Conservation (phyloP, 495 filamentous ascomycete species). For the Astrothelium subdiscretum region DNA sequence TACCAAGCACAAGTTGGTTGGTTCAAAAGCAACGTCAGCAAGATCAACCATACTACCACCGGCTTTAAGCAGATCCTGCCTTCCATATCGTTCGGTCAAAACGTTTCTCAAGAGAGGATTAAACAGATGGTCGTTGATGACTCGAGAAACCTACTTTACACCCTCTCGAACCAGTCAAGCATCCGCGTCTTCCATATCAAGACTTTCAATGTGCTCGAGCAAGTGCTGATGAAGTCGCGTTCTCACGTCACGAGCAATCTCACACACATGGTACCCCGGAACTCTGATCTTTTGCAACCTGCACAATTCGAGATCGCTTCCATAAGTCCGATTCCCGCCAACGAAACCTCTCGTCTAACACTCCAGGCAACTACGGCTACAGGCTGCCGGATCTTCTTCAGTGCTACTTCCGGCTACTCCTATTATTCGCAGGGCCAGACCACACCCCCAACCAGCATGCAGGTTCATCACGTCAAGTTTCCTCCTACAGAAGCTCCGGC, state of each 20-base stretch:
- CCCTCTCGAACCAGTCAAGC: slow-evolving; percentile 71
- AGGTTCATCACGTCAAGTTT: slow-evolving; percentile 88
- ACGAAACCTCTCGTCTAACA: slow-evolving; percentile 72
- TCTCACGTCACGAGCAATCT: slow-evolving; percentile 52
- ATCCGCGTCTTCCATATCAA: slow-evolving; percentile 79
- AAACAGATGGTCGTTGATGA: slow-evolving; percentile 77
- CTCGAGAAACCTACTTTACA: slow-evolving; percentile 75
- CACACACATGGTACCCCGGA: slow-evolving; percentile 61
- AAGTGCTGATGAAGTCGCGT: slow-evolving; percentile 46
- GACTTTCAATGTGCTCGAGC: slow-evolving; percentile 36
- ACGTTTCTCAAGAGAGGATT: slow-evolving; percentile 46
- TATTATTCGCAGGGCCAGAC: slow-evolving; percentile 44
- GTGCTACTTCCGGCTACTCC: slow-evolving; percentile 68
- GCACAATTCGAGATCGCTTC: slow-evolving; percentile 56
- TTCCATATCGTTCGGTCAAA: slow-evolving; percentile 35
- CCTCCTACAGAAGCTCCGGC: slow-evolving; percentile 47
- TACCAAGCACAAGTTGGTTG: slow-evolving; percentile 96
- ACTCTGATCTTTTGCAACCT: slow-evolving; percentile 50
- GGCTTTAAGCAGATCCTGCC: slow-evolving; percentile 58
- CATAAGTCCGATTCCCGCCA: slow-evolving; percentile 68
- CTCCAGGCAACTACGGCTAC: slow-evolving; percentile 84
- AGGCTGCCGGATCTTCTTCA: slow-evolving; percentile 84
- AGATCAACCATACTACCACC: slow-evolving; percentile 75
- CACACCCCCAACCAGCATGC: slow-evolving; percentile 83
- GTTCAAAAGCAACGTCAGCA: slow-evolving; percentile 74